Conservation (phyloP, 495 filamentous ascomycete species). For the Neurospora sp. region DNA sequence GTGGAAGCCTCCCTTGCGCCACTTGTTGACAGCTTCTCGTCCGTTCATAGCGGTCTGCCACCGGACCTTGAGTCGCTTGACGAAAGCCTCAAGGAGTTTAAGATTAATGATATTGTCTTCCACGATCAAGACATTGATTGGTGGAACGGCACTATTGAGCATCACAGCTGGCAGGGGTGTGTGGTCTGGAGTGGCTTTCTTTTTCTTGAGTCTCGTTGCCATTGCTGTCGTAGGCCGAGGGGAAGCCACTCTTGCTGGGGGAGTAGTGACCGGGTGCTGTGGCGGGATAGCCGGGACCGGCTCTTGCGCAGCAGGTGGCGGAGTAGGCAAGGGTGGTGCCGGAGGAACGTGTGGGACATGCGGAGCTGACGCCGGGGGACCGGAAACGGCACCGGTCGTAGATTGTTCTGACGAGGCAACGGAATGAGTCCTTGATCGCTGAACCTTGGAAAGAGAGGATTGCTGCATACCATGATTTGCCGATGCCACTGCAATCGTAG, state of each 20-base stretch:
- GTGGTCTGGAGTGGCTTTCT: slow-evolving; percentile 42
- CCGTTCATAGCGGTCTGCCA: slow-evolving; percentile 97
- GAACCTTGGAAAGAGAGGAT: slow-evolving; percentile 18
- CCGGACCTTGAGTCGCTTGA: slow-evolving; percentile 93
- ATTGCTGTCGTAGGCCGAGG: slow-evolving; percentile 33
- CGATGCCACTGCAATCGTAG: slow-evolving; percentile 7
- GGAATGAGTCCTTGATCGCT: slow-evolving; percentile 41
- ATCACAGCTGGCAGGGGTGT: slow-evolving; percentile 51
- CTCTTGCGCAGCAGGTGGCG: slow-evolving; percentile 36
- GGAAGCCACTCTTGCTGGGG: slow-evolving; percentile 51
- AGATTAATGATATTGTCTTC: slow-evolving; percentile 99
- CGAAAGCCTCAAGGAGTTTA: slow-evolving; percentile 84
- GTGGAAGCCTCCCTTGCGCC: slow-evolving; percentile 91
- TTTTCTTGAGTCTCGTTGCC: slow-evolving; percentile 35
- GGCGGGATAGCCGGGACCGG: background rate
- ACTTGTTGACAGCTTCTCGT: slow-evolving; percentile 81
- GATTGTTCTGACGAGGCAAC: slow-evolving; percentile 39
- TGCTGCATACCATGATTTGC: slow-evolving; percentile 23
- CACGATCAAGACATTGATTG: slow-evolving; percentile 95
- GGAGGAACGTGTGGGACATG: slow-evolving; percentile 10
- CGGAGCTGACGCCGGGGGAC: slow-evolving; percentile 4
- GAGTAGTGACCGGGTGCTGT: slow-evolving; percentile 21
- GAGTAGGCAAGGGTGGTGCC: slow-evolving; percentile 48
- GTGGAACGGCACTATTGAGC: slow-evolving; percentile 76
- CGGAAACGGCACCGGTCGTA: slow-evolving; percentile 15